Conservation (phyloP, 2,329 filamentous ascomycete species). For the Aureobasidium pullulans region DNA sequence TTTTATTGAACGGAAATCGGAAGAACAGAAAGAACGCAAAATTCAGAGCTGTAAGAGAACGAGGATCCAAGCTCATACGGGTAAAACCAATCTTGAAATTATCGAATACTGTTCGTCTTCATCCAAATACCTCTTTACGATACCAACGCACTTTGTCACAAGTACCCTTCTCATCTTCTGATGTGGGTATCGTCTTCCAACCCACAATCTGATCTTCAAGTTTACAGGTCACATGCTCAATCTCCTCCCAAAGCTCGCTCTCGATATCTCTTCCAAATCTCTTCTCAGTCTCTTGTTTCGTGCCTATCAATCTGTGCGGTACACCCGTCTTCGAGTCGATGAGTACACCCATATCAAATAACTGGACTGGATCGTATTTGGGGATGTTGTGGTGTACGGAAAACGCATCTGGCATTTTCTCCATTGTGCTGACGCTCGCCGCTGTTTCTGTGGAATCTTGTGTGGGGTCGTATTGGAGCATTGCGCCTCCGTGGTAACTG, state of each 20-base stretch:
- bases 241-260: slow-evolving; percentile 19
- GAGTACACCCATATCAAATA: slow-evolving; percentile 17
- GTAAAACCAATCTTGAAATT: background rate
- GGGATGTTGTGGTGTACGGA: slow-evolving; percentile 25
- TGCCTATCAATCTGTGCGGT: slow-evolving; percentile 21
- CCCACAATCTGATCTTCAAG: slow-evolving; percentile 18
- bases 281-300: slow-evolving; percentile 17
- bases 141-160: slow-evolving; percentile 8
- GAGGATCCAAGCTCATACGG: no score
- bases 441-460: slow-evolving; percentile 9
- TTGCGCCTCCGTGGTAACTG: slow-evolving; percentile 14
- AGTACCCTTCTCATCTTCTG: background rate
- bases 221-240: slow-evolving; percentile 20
- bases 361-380: slow-evolving; percentile 25
- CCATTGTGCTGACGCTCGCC: slow-evolving; percentile 7
- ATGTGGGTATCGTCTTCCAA: slow-evolving; percentile 11
- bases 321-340: slow-evolving; percentile 13
- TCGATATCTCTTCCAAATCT: slow-evolving; percentile 23
- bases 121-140: background rate
- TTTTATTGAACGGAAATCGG: no score
- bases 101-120: background rate
- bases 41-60: no score
- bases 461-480: slow-evolving; percentile 19
- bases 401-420: slow-evolving; percentile 15
- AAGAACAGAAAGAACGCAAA: no score